Evolutionary conservation across 108 stramenopile genomes (phyloP).

Genomic region (Bacterosira constricta): DNA sequence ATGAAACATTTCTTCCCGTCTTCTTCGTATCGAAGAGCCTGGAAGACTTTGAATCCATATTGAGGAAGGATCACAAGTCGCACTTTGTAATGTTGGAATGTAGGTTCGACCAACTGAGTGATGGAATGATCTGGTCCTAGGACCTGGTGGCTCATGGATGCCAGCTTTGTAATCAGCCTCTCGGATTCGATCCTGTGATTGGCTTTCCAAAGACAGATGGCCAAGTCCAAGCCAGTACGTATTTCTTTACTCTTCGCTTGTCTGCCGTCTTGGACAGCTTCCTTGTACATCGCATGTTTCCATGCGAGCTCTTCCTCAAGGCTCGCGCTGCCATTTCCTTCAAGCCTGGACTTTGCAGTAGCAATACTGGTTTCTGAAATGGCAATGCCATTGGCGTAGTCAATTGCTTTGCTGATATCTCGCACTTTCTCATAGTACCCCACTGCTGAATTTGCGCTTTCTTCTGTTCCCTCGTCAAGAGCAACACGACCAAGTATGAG

Average conservation of each 20-base stretch:
- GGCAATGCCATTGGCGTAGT: not conserved
- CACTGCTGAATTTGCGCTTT: too few species aligned
- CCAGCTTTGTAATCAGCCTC: not conserved
- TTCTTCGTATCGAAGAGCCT: conserved; percentile 8
- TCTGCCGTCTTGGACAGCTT: not conserved
- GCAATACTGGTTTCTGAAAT: not conserved
- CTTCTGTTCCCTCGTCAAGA: too few species aligned
- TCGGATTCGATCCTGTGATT: not conserved
- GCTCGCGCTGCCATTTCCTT: not conserved
- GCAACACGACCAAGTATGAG: too few species aligned
- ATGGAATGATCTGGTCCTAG: not conserved
- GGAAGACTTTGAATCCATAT: not conserved
- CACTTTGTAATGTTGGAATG: not conserved
- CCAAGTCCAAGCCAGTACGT: not conserved
- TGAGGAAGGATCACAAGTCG: not conserved
- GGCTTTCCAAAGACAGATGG: not conserved
- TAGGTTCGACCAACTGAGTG: not conserved
- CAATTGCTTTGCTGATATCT: not conserved
- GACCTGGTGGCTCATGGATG: not conserved
- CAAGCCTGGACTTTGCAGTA: not conserved
- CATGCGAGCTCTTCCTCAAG: not conserved
- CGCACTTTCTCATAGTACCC: too few species aligned
- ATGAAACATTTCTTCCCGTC: not conserved
- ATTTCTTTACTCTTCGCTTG: not conserved
- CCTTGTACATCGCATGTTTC: not conserved